A percentile compares a stretch with the other conserved stretches of the same genome.
Conservation (phyloP, 257 asterid genomes). For the Forsythia viridissima region DNA sequence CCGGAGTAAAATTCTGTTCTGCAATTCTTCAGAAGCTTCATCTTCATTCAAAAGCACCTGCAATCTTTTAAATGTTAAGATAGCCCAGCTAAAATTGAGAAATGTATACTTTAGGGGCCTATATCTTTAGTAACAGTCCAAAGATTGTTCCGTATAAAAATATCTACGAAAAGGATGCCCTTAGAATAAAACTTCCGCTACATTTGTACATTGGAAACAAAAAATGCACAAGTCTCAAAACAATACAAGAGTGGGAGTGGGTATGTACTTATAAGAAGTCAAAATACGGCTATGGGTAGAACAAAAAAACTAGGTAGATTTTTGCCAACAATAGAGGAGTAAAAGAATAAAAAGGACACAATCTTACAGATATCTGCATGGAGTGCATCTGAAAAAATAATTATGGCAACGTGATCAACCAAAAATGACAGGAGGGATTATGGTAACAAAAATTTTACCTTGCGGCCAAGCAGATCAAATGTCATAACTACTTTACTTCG, state of each 20-base stretch:
- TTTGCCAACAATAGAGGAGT: not conserved
- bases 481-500: conserved; percentile 77
- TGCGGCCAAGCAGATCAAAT: conserved; percentile 93
- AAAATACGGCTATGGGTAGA: not conserved
- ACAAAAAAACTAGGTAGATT: not conserved
- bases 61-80: conserved; percentile 1
- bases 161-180: not conserved
- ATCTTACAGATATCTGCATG: not conserved
- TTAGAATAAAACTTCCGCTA: not conserved
- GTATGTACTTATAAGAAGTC: not conserved
- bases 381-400: not conserved
- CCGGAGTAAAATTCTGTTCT: conserved; percentile 59
- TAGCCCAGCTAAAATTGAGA: not conserved
- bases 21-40: conserved; percentile 63
- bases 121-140: not conserved
- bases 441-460: conserved; percentile 49
- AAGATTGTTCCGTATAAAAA: not conserved
- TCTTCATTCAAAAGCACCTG: conserved; percentile 91
- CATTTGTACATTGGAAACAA: not conserved
- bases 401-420: not conserved
- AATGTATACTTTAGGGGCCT: not conserved
- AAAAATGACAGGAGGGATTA: conserved; percentile 10
- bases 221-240: not conserved
- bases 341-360: no score
- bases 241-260: not conserved